phyloP scores from a whole-genome alignment of 805 yeast species.

The Suhomyces kilbournensis region DNA sequence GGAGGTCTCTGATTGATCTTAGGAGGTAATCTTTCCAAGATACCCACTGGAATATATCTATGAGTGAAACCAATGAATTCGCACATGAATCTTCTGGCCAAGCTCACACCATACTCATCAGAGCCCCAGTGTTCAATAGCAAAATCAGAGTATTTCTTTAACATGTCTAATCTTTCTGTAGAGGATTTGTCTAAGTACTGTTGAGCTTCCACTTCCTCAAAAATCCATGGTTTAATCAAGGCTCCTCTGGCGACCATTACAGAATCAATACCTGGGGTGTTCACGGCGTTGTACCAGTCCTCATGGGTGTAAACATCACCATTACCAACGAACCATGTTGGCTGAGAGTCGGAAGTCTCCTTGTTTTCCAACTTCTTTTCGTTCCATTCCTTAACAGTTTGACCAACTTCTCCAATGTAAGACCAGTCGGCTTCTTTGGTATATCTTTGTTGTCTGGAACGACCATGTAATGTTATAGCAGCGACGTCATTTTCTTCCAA shows the following conservation, averaged over 20 bases:
- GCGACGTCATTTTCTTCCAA: constrained; percentile 79
- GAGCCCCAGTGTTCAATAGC: constrained; percentile 98
- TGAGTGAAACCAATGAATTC: constrained; percentile 94
- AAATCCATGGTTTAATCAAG: constrained; percentile 96
- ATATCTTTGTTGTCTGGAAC: constrained; percentile 94
- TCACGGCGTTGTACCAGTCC: constrained; percentile 79
- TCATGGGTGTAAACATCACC: constrained; percentile 87
- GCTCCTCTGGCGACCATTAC: constrained; percentile 99
- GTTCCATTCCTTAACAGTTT: constrained; percentile 57
- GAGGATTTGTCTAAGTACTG: constrained; percentile 90
- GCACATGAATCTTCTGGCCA: constrained; percentile 85
- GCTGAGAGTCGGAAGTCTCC: constrained; percentile 52
- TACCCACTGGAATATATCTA: constrained; percentile 91
- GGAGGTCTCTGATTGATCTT: constrained; percentile 92
- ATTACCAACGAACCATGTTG: constrained; percentile 86
- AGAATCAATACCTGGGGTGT: constrained; percentile 72
- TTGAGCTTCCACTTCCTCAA: constrained; percentile 87
- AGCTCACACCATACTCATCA: constrained; percentile 89
- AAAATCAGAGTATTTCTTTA: constrained; percentile 65
- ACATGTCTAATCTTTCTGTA: constrained; percentile 78
- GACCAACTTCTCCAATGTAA: constrained; percentile 73
- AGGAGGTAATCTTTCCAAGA: constrained; percentile 84
- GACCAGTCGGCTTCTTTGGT: constrained; percentile 92
- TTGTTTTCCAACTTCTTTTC: constrained; percentile 58
- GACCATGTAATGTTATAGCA: constrained; percentile 91